phyloP scores from a whole-genome alignment of 768 basidiomycete species.

The Hygrophorus russula region DNA sequence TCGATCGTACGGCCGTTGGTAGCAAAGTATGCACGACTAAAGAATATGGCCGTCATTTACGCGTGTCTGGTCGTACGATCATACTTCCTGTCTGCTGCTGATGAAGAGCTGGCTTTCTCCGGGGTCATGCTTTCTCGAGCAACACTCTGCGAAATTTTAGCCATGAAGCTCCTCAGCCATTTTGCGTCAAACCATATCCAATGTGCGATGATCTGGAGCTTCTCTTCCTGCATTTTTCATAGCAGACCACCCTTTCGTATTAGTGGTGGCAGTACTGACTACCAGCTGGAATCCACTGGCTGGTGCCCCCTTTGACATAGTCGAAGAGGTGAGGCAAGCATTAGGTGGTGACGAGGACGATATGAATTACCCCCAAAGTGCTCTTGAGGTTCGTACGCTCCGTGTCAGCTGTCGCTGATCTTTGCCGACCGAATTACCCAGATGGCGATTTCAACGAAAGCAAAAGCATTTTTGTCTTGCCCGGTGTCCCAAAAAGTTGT shows the following conservation, averaged over 20 bases:
- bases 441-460: slow-evolving; percentile 82
- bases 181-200: slow-evolving; percentile 72
- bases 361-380: slow-evolving; percentile 63
- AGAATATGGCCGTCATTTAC: slow-evolving; percentile 67
- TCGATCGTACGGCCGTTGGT: slow-evolving; percentile 69
- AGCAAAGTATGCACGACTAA: slow-evolving; percentile 64
- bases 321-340: slow-evolving; percentile 52
- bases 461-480: slow-evolving; percentile 76
- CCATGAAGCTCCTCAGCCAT: slow-evolving; percentile 71
- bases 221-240: too few relatives aligned
- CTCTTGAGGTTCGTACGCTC: slow-evolving; percentile 59
- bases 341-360: slow-evolving; percentile 51
- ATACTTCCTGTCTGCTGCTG: slow-evolving; percentile 64
- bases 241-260: too few relatives aligned
- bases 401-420: neutral
- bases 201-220: neutral
- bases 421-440: slow-evolving; percentile 15
- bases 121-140: slow-evolving; percentile 59
- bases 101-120: slow-evolving; percentile 66
- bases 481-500: slow-evolving; percentile 82
- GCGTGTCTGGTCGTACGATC: slow-evolving; percentile 69
- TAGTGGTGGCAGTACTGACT: slow-evolving; percentile 62
- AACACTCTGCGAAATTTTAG: slow-evolving; percentile 77
- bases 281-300: slow-evolving; percentile 79
- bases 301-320: slow-evolving; percentile 55